These are phyloP conservation scores for Dactylellina parvicollis DNA, from an alignment of 2,329 filamentous ascomycete genomes.

Conservation along the genomic window DNA sequence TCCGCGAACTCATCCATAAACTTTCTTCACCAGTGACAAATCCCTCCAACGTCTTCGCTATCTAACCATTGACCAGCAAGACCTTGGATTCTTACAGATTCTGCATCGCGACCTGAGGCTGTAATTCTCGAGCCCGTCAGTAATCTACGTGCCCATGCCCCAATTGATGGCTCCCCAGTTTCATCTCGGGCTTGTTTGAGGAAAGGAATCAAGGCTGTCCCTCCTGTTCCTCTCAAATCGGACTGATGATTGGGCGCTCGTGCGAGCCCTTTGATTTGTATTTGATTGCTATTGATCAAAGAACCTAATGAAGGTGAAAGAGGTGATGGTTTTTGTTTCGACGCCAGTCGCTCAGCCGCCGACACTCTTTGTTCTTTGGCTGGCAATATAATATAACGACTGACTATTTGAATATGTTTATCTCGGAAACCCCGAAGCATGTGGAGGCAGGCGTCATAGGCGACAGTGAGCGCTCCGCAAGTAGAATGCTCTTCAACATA, in stretches of 20 bases:
- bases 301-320: constrained; percentile 63
- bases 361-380: constrained; percentile 65
- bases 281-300: constrained; percentile 58
- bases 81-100: constrained; percentile 41
- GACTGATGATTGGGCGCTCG: constrained; percentile 20
- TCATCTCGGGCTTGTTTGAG: constrained; percentile 96
- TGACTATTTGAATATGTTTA: constrained; percentile 95
- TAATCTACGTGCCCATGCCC: constrained; percentile 70
- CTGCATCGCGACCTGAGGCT: constrained; percentile 20
- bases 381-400: constrained; percentile 91
- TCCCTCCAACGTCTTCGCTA: constrained; percentile 56
- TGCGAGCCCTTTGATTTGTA: constrained; percentile 57
- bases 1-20: not conserved
- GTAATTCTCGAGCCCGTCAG: constrained; percentile 65
- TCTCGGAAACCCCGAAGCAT: constrained; percentile 83
- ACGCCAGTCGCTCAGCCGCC: constrained; percentile 42
- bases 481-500: constrained; percentile 69
- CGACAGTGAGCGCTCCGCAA: constrained; percentile 75
- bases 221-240: constrained; percentile 85
- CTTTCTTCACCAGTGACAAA: constrained; percentile 56
- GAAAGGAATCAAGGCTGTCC: constrained; percentile 92
- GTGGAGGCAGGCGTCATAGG: constrained; percentile 89
- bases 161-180: constrained; percentile 89
- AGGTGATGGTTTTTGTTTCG: constrained; percentile 60
- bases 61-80: constrained; percentile 54